Conservation (phyloP, 345 rosid genomes). For the Eutrema japonicum region DNA sequence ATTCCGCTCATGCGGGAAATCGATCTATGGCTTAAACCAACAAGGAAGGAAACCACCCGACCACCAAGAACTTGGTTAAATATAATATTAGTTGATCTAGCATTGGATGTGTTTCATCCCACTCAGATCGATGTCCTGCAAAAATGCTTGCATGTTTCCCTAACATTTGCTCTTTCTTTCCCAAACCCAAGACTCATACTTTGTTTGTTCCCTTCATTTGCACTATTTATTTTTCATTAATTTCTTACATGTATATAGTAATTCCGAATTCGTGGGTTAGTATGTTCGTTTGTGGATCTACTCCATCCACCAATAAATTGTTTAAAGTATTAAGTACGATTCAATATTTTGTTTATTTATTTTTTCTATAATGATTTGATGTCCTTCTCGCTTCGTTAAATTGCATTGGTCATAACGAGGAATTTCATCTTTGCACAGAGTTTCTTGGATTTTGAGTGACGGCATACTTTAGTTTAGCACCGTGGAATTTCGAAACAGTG, state of each 20-base stretch:
- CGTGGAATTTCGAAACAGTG: not conserved
- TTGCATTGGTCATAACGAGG: not conserved
- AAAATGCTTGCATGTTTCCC: constrained; percentile 46
- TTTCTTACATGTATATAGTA: not conserved
- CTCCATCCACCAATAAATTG: not conserved
- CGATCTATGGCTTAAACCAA: too few relatives aligned
- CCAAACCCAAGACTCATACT: constrained; percentile 38
- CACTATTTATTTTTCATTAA: not conserved
- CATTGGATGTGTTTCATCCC: constrained; percentile 13
- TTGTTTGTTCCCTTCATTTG: constrained; percentile 27
- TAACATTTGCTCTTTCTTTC: constrained; percentile 37
- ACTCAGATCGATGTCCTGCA: constrained; percentile 41
- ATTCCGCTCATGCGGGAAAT: too few relatives aligned
- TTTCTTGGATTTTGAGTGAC: constrained; percentile 10
- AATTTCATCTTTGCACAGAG: not conserved
- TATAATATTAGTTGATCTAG: not conserved
- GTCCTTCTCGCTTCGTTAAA: not conserved
- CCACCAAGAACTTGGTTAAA: too few relatives aligned
- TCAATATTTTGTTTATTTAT: not conserved
- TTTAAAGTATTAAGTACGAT: not conserved
- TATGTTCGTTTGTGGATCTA: constrained; percentile 21
- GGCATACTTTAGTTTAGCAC: not conserved
- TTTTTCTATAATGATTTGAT: not conserved
- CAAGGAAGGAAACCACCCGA: too few relatives aligned
- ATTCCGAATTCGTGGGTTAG: not conserved